These are phyloP conservation scores for Elsinoe ampelina DNA, from an alignment of 2,329 filamentous ascomycete genomes.

Conservation along the genomic window DNA sequence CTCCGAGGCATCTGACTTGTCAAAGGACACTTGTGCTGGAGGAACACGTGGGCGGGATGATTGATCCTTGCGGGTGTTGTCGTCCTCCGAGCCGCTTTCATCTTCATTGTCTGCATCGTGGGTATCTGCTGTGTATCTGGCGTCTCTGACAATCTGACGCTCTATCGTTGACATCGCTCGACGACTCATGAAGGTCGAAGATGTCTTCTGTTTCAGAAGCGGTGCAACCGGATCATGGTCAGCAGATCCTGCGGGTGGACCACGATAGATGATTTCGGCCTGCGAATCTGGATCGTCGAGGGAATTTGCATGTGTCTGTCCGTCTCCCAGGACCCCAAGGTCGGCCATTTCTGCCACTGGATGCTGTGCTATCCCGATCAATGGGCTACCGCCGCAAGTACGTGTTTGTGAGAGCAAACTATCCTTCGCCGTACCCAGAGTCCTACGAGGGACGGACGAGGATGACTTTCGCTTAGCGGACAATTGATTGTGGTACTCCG, in stretches of 20 bases:
- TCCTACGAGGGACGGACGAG: neutral
- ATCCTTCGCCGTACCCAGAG: neutral
- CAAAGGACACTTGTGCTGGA: neutral
- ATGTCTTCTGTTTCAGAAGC: neutral
- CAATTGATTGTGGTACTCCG: neutral
- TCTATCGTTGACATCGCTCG: slow-evolving; percentile 4
- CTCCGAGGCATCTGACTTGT: too few species aligned
- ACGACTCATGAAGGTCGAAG: neutral
- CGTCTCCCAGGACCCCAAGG: neutral
- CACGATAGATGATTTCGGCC: neutral
- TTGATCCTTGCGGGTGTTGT: neutral
- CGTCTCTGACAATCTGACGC: neutral
- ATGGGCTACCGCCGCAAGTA: neutral
- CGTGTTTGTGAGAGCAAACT: neutral
- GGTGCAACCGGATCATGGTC: neutral
- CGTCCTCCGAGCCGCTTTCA: neutral
- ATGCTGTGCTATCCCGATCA: neutral
- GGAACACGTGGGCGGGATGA: neutral
- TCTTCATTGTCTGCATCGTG: neutral
- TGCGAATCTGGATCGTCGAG: neutral
- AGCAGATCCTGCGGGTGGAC: too few species aligned
- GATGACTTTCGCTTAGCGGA: neutral
- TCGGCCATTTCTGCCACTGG: neutral
- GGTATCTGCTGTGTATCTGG: neutral
- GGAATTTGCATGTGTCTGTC: neutral